Percentiles rank a stretch among this genome's conserved stretches.
phyloP scores from a whole-genome alignment of 768 basidiomycete species.

The Daedaleopsis nitida region DNA sequence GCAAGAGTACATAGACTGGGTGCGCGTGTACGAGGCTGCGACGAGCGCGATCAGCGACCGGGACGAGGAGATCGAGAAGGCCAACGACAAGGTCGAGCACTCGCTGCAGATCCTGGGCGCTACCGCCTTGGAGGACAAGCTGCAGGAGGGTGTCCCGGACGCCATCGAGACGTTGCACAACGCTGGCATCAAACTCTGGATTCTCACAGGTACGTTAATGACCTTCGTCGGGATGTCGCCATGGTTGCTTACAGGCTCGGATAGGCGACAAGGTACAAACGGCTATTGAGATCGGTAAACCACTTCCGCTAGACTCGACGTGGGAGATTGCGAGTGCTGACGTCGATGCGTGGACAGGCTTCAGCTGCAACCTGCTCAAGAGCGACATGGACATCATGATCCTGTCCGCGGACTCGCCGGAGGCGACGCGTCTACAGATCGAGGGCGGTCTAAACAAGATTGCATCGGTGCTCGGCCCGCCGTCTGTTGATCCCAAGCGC shows the following conservation, averaged over 20 bases:
- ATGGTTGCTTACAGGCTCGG: conserved; percentile 2
- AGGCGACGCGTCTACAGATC: conserved; percentile 80
- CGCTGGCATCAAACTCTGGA: conserved; percentile 98
- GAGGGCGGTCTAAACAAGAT: conserved; percentile 95
- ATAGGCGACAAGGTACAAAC: conserved; percentile 96
- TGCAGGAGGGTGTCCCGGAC: conserved; percentile 96
- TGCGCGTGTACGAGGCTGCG: conserved; percentile 80
- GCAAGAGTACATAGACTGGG: conserved; percentile 85
- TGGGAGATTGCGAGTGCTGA: background rate
- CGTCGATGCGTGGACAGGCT: conserved; percentile 45
- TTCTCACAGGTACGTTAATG: conserved; percentile 72
- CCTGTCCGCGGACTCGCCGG: conserved; percentile 78
- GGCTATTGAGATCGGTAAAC: conserved; percentile 88
- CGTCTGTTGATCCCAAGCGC: conserved; percentile 56
- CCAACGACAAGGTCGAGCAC: conserved; percentile 82
- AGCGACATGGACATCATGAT: conserved; percentile 98
- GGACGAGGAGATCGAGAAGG: conserved; percentile 91
- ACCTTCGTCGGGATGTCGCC: background rate
- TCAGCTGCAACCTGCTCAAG: conserved; percentile 93
- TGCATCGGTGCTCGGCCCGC: conserved; percentile 80
- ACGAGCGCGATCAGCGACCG: conserved; percentile 72
- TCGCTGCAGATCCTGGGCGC: conserved; percentile 86
- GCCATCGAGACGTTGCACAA: conserved; percentile 89
- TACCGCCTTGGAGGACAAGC: conserved; percentile 95
- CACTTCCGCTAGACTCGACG: background rate